phyloP scores from a whole-genome alignment of 2,329 filamentous ascomycete species.

The Hirsutella minnesotensis region DNA sequence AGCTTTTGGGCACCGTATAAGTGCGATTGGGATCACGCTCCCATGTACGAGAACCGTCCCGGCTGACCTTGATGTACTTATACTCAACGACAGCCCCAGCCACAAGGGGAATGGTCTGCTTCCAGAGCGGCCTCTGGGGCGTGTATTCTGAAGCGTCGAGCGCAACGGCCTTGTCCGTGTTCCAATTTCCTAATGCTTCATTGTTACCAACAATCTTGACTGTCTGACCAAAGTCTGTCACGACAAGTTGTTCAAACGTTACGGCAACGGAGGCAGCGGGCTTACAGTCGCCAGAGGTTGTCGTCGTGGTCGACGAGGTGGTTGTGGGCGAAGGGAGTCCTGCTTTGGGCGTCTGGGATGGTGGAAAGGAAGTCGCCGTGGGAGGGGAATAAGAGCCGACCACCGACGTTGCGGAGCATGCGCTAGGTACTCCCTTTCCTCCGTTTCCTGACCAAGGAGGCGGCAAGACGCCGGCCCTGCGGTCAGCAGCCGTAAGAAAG shows the following conservation, averaged over 20 bases:
- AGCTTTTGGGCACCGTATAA: slow-evolving; percentile 19
- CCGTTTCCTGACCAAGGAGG: slow-evolving; percentile 40
- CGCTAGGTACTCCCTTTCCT: slow-evolving; percentile 33
- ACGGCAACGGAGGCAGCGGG: slow-evolving; percentile 39
- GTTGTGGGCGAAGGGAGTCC: slow-evolving; percentile 17
- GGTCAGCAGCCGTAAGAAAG: slow-evolving; percentile 50
- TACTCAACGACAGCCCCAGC: slow-evolving; percentile 49
- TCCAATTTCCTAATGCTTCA: slow-evolving; percentile 50
- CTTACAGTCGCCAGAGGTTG: slow-evolving; percentile 23
- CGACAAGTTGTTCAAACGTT: slow-evolving; percentile 47
- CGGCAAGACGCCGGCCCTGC: slow-evolving; percentile 43
- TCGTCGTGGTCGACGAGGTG: slow-evolving; percentile 10
- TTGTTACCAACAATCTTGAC: slow-evolving; percentile 54
- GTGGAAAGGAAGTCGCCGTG: slow-evolving; percentile 35
- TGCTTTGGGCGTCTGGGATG: slow-evolving; percentile 32
- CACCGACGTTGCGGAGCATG: slow-evolving; percentile 34
- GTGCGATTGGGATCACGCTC: slow-evolving; percentile 46
- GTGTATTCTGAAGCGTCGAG: slow-evolving; percentile 51
- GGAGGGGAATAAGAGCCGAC: slow-evolving; percentile 39
- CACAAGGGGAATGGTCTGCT: slow-evolving; percentile 37
- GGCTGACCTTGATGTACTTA: slow-evolving; percentile 53
- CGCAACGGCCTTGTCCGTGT: slow-evolving; percentile 37
- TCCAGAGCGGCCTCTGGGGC: slow-evolving; percentile 48
- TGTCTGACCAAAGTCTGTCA: slow-evolving; percentile 48
- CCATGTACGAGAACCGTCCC: slow-evolving; percentile 46